Base-by-base conservation (phyloP, 371 early-diverging fungal genomes). In the Funneliformis caledonium region DNA sequence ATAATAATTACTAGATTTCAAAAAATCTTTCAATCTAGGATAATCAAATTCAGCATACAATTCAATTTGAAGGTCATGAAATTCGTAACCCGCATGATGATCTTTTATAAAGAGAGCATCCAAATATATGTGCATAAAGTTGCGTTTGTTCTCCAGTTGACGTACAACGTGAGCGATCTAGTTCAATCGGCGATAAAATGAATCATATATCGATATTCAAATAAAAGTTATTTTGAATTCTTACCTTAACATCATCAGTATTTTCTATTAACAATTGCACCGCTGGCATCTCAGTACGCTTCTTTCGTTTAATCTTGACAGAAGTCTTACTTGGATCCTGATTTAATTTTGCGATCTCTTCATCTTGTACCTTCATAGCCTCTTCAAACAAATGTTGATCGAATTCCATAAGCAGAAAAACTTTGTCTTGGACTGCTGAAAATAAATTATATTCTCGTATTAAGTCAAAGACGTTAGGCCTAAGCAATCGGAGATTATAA, bases 11-110 rank as follows among this genome's bases (percentile, higher is more conserved):
- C 94, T 93, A 37, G 91, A 86, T 12, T 94, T 88, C 60, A 99
- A 84, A 81, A 98, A 98, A n/a, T 92, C 91, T 60, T 96, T 82
- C 22, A 99, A 85, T 65, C 91, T 89, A 8, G 85, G 83, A 33
- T 92, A 91, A 72, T 96, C 96, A 84, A 91, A 97, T 59, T 96
- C 97, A 31, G 97, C 97, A 85, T 97, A 97, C 31, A 99, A 88
- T 82, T 95, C 96, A 4, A 97, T 92, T 87, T 97, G 97, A 37
- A 91, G 65, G 78, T 95, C 90, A 83, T 96, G 96, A 78, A 92
- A 98, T 67, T 93, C 93, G 48, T 85, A 89, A 3, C 94, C 93
- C 65, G 94, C 87, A 52, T 93, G 92, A 64, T 91, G 86, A 83
- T 95, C 95, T 52, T 89, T 89, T 7, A 88, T 78, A 83, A 94